Evolutionary conservation across 805 yeast species (phyloP).

Genomic region (Ogataea allantospora): DNA sequence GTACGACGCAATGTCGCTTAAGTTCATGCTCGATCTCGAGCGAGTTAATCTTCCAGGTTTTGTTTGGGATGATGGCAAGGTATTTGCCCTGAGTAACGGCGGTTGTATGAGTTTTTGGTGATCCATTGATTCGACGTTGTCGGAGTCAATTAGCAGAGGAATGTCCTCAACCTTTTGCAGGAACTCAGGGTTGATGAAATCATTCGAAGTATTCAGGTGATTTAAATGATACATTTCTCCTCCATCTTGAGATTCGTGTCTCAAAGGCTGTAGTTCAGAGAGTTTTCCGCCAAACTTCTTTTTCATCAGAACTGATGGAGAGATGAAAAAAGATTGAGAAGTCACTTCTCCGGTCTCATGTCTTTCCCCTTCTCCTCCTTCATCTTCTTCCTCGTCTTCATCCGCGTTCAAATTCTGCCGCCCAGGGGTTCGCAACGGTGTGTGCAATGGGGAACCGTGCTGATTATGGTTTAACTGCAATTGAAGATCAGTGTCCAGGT

Average conservation of each 20-base stretch:
- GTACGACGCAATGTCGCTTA: conserved; percentile 50
- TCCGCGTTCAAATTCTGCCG: conserved; percentile 18
- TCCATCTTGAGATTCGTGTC: conserved; percentile 5
- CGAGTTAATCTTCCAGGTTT: conserved; percentile 28
- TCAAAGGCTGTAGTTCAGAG: conserved; percentile 18
- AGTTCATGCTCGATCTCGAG: conserved; percentile 52
- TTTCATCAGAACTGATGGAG: conserved; percentile 30
- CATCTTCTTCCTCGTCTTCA: conserved; percentile 16
- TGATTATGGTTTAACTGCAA: conserved; percentile 23
- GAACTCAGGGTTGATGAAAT: conserved; percentile 24
- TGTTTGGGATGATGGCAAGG: conserved; percentile 17
- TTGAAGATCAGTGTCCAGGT: conserved; percentile 33
- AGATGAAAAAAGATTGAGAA: conserved; percentile 21
- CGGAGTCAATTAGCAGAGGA: conserved; percentile 21
- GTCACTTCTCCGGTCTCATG: conserved; percentile 10
- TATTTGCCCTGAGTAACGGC: conserved; percentile 13
- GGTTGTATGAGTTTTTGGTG: conserved; percentile 23
- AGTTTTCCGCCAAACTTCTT: conserved; percentile 32
- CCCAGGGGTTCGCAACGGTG: conserved; percentile 32
- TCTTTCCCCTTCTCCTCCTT: conserved; percentile 12
- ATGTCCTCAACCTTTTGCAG: conserved; percentile 20
- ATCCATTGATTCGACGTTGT: conserved; percentile 26
- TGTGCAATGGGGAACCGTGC: conserved; percentile 27
- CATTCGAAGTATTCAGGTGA: conserved; percentile 6
- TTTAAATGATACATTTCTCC: conserved; percentile 5